Evolutionary conservation across 2,329 filamentous ascomycete genomes (phyloP).

Genomic region (Knufia petricola): DNA sequence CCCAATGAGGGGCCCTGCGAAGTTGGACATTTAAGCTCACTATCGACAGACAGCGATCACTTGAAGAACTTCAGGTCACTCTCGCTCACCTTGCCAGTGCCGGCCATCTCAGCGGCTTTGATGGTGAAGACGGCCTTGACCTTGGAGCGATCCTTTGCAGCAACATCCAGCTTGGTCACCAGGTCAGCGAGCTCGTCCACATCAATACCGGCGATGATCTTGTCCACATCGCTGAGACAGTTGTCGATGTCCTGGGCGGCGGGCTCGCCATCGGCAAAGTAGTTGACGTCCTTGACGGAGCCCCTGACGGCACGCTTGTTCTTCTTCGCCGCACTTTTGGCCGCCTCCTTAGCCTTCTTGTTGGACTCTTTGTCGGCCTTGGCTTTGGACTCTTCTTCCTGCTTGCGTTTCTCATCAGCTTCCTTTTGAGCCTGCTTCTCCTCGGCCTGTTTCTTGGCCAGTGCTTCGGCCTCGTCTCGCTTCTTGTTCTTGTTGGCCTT

Average conservation of each 20-base stretch:
- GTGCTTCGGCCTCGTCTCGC: slow-evolving; percentile 78
- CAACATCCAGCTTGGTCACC: slow-evolving; percentile 66
- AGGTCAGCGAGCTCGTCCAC: slow-evolving; percentile 80
- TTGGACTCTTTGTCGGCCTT: slow-evolving; percentile 72
- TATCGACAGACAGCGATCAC: neutral
- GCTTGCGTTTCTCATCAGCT: slow-evolving; percentile 67
- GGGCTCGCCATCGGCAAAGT: slow-evolving; percentile 67
- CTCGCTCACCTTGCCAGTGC: slow-evolving; percentile 75
- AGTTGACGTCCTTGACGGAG: slow-evolving; percentile 95
- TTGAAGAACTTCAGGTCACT: slow-evolving; percentile 59
- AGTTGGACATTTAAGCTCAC: neutral
- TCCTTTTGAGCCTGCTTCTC: slow-evolving; percentile 76
- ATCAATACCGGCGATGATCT: slow-evolving; percentile 79
- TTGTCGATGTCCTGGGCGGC: slow-evolving; percentile 62
- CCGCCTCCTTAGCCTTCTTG: slow-evolving; percentile 98
- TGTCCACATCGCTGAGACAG: slow-evolving; percentile 76
- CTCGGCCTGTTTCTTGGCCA: slow-evolving; percentile 76
- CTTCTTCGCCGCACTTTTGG: slow-evolving; percentile 99
- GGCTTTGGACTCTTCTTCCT: slow-evolving; percentile 75
- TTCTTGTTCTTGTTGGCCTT: slow-evolving; percentile 96
- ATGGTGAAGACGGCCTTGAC: slow-evolving; percentile 76
- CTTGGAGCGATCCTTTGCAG: slow-evolving; percentile 66
- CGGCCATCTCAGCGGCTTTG: slow-evolving; percentile 69
- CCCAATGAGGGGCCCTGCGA: neutral
- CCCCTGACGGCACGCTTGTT: slow-evolving; percentile 96